Percentiles rank a stretch among this genome's conserved stretches.
phyloP scores from a whole-genome alignment of 2,329 filamentous ascomycete genomes.

The Decorospora gaudefroyi region DNA sequence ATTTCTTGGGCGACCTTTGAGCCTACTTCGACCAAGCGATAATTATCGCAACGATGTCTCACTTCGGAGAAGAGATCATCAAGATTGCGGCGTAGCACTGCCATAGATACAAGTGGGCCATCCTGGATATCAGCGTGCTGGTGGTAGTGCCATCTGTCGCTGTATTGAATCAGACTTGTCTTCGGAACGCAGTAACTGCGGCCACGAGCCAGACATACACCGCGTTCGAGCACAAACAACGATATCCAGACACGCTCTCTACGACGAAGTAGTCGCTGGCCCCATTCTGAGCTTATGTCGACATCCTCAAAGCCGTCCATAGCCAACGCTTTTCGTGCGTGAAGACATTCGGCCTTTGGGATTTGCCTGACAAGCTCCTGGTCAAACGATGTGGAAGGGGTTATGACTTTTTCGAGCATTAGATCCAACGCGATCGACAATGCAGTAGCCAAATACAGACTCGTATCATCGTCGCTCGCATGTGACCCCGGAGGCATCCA shows the following conservation, averaged over 20 bases:
- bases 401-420: constrained; percentile 70
- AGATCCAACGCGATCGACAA: constrained; percentile 71
- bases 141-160: constrained; percentile 70
- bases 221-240: constrained; percentile 72
- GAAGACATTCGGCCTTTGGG: constrained; percentile 70
- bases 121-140: constrained; percentile 68
- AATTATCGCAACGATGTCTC: constrained; percentile 63
- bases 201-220: constrained; percentile 72
- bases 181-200: constrained; percentile 70
- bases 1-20: constrained; percentile 55
- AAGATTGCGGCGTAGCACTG: constrained; percentile 68
- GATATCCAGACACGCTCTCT: constrained; percentile 73
- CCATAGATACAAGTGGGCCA: constrained; percentile 72
- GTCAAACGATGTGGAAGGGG: constrained; percentile 58
- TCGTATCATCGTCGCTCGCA: constrained; percentile 73
- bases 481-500: constrained; percentile 72
- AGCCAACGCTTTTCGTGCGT: constrained; percentile 65
- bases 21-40: constrained; percentile 57
- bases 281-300: constrained; percentile 63
- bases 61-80: constrained; percentile 63
- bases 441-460: constrained; percentile 71
- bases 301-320: constrained; percentile 70
- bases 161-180: constrained; percentile 67
- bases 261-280: constrained; percentile 64
- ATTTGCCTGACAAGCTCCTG: constrained; percentile 55